Evolutionary conservation across 78 protist species (phyloP).

Genomic region (Dictyostelium purpureum): DNA sequence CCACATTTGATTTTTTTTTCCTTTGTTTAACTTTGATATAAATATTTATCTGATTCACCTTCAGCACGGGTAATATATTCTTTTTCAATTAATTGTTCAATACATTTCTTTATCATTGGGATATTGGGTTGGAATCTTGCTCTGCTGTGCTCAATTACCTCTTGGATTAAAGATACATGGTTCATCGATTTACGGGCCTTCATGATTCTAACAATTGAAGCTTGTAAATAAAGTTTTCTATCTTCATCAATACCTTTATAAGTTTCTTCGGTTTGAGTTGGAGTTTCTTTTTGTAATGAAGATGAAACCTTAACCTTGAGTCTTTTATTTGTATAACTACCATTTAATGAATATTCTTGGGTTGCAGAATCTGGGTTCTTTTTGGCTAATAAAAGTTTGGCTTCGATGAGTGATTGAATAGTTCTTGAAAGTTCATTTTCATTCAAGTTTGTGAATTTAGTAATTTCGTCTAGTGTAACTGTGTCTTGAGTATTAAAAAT

Average conservation of each 20-base stretch:
- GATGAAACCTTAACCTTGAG: conserved; percentile 83
- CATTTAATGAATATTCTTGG: conserved; percentile 51
- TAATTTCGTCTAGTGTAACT: conserved; percentile 28
- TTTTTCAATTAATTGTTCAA: conserved; percentile 90
- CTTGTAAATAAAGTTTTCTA: conserved; percentile 88
- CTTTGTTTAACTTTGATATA: too few species aligned
- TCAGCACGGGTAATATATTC: conserved; percentile 82
- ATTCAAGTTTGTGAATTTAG: conserved; percentile 36
- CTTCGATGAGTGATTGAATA: conserved; percentile 69
- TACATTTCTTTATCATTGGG: conserved; percentile 89
- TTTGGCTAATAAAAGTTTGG: conserved; percentile 36
- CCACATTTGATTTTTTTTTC: too few species aligned
- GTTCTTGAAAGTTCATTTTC: conserved; percentile 79
- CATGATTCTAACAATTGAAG: conserved; percentile 95
- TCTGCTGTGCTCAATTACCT: conserved; percentile 82
- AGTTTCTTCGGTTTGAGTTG: conserved; percentile 77
- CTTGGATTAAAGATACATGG: conserved; percentile 87
- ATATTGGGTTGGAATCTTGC: conserved; percentile 83
- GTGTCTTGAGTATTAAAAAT: conserved; percentile 62
- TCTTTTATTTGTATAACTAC: conserved; percentile 63
- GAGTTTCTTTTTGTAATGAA: conserved; percentile 72
- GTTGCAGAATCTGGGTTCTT: conserved; percentile 14
- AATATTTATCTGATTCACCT: conserved; percentile 80
- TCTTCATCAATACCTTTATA: conserved; percentile 88
- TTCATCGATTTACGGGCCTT: conserved; percentile 88